Base-by-base conservation (phyloP, 805 yeast genomes). In the Cyberlindnera samutprakarnensis region DNA sequence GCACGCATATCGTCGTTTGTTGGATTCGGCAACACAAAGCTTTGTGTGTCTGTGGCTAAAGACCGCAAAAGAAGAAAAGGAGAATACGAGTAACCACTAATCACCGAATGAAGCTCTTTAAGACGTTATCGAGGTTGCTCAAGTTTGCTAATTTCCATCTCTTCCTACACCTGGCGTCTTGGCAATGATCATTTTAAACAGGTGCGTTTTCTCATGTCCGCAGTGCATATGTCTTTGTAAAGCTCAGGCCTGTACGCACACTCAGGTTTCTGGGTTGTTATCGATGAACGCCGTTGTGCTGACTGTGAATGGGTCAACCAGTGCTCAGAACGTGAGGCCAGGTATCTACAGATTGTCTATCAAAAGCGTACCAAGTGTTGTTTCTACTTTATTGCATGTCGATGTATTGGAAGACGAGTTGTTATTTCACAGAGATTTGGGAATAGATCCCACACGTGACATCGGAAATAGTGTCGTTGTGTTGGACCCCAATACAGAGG, bases 161-260 rank as follows among this genome's bases (percentile, higher is more conserved):
- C n/a, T n/a, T n/a, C n/a, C n/a, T n/a, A n/a, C n/a, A n/a, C n/a
- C n/a, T n/a, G n/a, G n/a, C n/a, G n/a, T n/a, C n/a, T n/a, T n/a
- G n/a, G n/a, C n/a, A n/a, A 29, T 29, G 31, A 29, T 29, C 31
- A 29, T 29, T 26, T 23, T 29, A 9, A 23, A 29, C 16, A 29
- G 23, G 14, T 16, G 20, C 9, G n/a, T 29, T 10, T 23, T 22
- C 17, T 20, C 31, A 11, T 29, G 25, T 17, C 15, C 15, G 4
- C 26, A 29, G 15, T 29, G 31, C 26, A 15, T 23, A 11, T 14
- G 12, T 2, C n/a, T 17, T 6, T 8, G 23, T 20, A n/a, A 18
- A 10, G 25, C 31, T 4, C 31, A 29, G 26, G 11, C 20, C 6
- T 29, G 31, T 17, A 22, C 26, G 5, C 31, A 29, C 23, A 15